phyloP scores from a whole-genome alignment of 2,329 filamentous ascomycete genomes.

The Ophiostoma ulmi region DNA sequence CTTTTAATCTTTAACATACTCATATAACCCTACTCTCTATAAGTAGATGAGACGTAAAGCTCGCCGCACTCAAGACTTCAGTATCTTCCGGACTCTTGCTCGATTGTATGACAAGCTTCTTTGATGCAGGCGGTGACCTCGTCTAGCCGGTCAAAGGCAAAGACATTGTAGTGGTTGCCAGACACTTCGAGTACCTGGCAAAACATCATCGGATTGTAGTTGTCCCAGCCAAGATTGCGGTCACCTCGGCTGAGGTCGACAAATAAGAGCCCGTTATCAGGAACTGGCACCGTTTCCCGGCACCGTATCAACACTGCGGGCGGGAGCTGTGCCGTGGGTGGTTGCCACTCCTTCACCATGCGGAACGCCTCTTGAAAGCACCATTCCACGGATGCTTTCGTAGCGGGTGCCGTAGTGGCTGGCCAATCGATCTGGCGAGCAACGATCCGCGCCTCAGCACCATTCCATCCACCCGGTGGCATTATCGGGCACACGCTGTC shows the following conservation, averaged over 20 bases:
- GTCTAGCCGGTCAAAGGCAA: constrained; percentile 33
- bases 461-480: constrained; percentile 20
- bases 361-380: constrained; percentile 42
- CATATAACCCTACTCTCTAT: too few species aligned
- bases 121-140: constrained; percentile 31
- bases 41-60: too few species aligned
- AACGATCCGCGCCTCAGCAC: constrained; percentile 29
- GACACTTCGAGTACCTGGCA: constrained; percentile 44
- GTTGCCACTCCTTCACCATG: constrained; percentile 39
- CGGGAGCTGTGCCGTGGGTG: constrained; percentile 33
- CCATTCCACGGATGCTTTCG: constrained; percentile 32
- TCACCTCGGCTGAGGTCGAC: constrained; percentile 45
- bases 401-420: constrained; percentile 31
- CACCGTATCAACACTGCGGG: constrained; percentile 45
- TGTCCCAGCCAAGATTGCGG: constrained; percentile 45
- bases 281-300: constrained; percentile 37
- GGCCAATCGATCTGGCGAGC: constrained; percentile 31
- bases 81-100: constrained; percentile 25
- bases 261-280: constrained; percentile 29
- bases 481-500: constrained; percentile 43
- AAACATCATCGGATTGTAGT: constrained; percentile 43
- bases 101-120: constrained; percentile 31
- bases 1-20: neutral
- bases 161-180: constrained; percentile 50
- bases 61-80: neutral